Base-by-base conservation (phyloP, 2,329 filamentous ascomycete species). In the Hymenoscyphus albidus region DNA sequence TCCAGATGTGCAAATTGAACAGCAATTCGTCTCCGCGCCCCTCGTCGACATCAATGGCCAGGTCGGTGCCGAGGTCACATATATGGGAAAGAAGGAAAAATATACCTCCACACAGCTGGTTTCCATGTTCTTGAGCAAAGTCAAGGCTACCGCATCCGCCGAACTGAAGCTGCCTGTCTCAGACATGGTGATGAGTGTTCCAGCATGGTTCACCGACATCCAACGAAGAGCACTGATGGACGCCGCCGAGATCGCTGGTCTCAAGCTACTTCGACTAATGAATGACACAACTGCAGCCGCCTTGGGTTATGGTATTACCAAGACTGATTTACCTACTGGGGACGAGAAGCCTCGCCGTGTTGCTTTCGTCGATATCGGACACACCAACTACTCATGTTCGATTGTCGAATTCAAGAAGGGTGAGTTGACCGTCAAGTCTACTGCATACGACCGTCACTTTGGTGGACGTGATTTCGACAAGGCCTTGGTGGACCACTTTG, bases 231-330 rank as follows among this genome's bases (percentile, higher is more conserved):
- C 87, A 72, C 84, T 99, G 69, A 84, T 98, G 73, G 94, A 98
- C 76, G 94, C 95, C 65, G 87, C 93, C 72, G 93, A 98, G 76
- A 92, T 99, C 73, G 92, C 94, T 65, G 94, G 93, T 67, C 85
- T 99, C 74, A 97, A 96, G 82, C 84, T 93, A 48, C 88, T 99
- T 70, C 88, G 95, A 67, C 84, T 99, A 69, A 96, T 99, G 84
- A 99, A 99, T 81, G 95, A 98, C 81, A 97, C 92, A 71, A 98
- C 95, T 61, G 95, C 95, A 66, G 93, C 93, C 69, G 95, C 95
- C 68, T 88, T 99, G 57, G 95, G 95, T 70, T 99, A 93, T 78
- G 95, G 95, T 77, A 98, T 99, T 82, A 97, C 95, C 74, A 98
- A 99, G 85, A 85, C 93, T 67, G 95, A 99, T 78, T 88, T 99